Evolutionary conservation across 1,284 basidiomycete genomes (phyloP), one percentile per base, ranked within the genome.

Genomic region (Cutaneotrichosporon cavernicola): DNA sequence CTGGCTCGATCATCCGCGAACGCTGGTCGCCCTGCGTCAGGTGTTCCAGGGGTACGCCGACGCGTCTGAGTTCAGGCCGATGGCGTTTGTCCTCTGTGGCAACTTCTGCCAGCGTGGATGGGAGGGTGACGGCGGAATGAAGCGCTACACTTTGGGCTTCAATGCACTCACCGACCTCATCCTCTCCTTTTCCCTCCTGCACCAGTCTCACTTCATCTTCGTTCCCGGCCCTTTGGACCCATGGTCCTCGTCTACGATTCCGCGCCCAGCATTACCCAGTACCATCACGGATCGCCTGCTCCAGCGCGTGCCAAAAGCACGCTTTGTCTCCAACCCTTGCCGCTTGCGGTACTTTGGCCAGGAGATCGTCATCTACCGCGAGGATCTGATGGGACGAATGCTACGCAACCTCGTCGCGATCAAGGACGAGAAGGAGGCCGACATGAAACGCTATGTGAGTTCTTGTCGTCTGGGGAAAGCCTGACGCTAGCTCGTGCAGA

Each of bases 261-360:
- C 96, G 14, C 88, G 92, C 18, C 86, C 87, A 50, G 85, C 90
- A 0, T 82, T 99, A 18, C 86, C 97, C 3, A 86, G 88, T 0
- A 85, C 86, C 4, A 88, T 97, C 70, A 84, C 87, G 0, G 80
- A 86, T 9, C 87, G 88, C 46, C 81, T 97, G 22, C 86, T 84
- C 67, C 81, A 85, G 1, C 88, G 88, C 69, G 78, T 97, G 30
- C 89, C 91, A 0, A 89, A 90, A 71, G 84, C 88, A 1, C 87
- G 90, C 71, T 90, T 99, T 73, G 88, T 88, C 0, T 90, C 88
- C 56, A 98, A 99, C 77, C 97, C 97, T 1, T 97, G 93, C 79
- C 88, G 97, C 8, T 87, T 99, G 73, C 90, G 91, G 70, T 98
- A 97, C 79, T 97, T 96, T 76, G 88, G 91, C 34, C 95, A 98